phyloP scores from a whole-genome alignment of 2,329 filamentous ascomycete species.

The Fusarium sp. region DNA sequence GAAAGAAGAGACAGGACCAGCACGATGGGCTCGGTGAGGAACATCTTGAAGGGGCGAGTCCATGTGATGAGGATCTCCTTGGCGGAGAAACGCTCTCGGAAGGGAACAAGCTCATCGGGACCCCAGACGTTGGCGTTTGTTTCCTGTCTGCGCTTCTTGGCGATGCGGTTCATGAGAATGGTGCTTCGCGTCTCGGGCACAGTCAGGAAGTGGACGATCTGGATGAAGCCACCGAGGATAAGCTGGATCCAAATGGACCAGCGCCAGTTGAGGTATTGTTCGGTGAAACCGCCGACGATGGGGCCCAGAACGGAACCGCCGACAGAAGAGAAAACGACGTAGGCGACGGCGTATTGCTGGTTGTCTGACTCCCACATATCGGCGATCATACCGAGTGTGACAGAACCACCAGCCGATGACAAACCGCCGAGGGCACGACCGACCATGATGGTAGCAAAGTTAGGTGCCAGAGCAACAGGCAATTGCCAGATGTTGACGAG shows the following conservation, averaged over 20 bases:
- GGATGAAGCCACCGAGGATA: slow-evolving; percentile 79
- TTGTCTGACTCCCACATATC: slow-evolving; percentile 78
- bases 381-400: slow-evolving; percentile 81
- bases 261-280: slow-evolving; percentile 75
- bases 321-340: slow-evolving; percentile 83
- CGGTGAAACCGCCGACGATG: slow-evolving; percentile 82
- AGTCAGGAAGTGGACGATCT: slow-evolving; percentile 74
- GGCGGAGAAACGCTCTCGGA: slow-evolving; percentile 69
- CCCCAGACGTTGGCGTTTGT: slow-evolving; percentile 75
- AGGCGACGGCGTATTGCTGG: slow-evolving; percentile 82
- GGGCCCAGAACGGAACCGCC: slow-evolving; percentile 82
- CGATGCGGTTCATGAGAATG: slow-evolving; percentile 82
- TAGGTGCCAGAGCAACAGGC: slow-evolving; percentile 78
- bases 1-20: slow-evolving; percentile 76
- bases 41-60: slow-evolving; percentile 78
- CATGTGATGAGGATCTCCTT: slow-evolving; percentile 70
- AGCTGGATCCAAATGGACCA: slow-evolving; percentile 88
- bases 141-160: slow-evolving; percentile 77
- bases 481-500: slow-evolving; percentile 84
- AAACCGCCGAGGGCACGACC: slow-evolving; percentile 79
- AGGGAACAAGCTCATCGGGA: slow-evolving; percentile 77
- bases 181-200: slow-evolving; percentile 85
- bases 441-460: slow-evolving; percentile 78
- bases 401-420: slow-evolving; percentile 78
- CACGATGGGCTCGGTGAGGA: slow-evolving; percentile 81